A percentile compares a stretch with the other conserved stretches of the same genome.
Conservation (phyloP, 2,329 filamentous ascomycete species). For the Xylariaceae sp. region DNA sequence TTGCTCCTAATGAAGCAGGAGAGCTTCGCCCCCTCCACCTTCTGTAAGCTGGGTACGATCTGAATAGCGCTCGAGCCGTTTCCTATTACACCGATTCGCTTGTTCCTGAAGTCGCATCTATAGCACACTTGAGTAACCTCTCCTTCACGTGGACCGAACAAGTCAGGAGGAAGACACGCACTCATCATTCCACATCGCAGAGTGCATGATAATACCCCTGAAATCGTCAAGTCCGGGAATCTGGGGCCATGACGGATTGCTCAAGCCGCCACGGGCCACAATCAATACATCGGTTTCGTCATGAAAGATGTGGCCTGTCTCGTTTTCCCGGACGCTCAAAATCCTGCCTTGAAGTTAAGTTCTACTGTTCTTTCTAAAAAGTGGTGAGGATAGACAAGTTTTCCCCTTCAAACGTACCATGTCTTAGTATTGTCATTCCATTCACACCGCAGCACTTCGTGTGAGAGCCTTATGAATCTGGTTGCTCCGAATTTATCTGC, state of each 20-base stretch:
- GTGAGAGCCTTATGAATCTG: constrained; percentile 41
- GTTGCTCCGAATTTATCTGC: constrained; percentile 42
- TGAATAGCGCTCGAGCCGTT: constrained; percentile 49
- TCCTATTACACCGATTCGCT: constrained; percentile 46
- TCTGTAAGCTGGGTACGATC: constrained; percentile 45
- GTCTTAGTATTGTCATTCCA: constrained; percentile 37
- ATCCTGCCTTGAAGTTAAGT: constrained; percentile 24
- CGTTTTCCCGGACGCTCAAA: constrained; percentile 30
- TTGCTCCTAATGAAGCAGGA: constrained; percentile 44
- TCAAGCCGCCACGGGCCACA: constrained; percentile 38
- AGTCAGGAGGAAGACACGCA: constrained; percentile 17
- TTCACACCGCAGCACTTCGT: constrained; percentile 35
- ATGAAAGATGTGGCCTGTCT: constrained; percentile 34
- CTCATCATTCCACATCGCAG: constrained; percentile 39
- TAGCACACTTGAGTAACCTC: no score
- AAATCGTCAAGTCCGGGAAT: constrained; percentile 39
- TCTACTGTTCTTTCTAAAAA: not conserved
- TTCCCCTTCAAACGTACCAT: constrained; percentile 28
- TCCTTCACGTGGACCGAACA: no score
- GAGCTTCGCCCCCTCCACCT: constrained; percentile 35
- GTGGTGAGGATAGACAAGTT: no score
- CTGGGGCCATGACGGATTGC: constrained; percentile 39
- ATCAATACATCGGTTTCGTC: constrained; percentile 39
- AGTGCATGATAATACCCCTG: constrained; percentile 40
- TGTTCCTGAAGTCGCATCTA: constrained; percentile 44